These are phyloP conservation scores for Pichia gijzeniarum DNA, from an alignment of 805 yeast species.

Conservation along the genomic window DNA sequence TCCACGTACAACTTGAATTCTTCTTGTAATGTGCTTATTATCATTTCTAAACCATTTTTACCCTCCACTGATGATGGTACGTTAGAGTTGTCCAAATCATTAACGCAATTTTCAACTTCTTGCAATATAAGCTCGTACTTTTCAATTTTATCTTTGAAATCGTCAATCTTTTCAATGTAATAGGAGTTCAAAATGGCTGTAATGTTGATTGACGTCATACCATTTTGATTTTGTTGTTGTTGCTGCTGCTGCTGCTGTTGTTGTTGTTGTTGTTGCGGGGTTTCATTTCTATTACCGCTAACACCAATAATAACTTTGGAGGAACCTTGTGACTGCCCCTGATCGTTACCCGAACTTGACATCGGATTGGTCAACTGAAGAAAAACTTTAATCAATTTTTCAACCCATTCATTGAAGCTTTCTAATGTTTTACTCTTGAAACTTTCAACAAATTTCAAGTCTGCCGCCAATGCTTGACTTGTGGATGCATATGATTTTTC, in stretches of 20 bases:
- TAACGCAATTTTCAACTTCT: conserved; percentile 57
- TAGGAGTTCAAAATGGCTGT: conserved; percentile 45
- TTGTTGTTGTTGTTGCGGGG: conserved; percentile 10
- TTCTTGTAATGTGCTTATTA: conserved; percentile 56
- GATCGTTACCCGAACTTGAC: conserved; percentile 21
- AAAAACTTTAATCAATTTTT: conserved; percentile 31
- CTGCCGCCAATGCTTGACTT: conserved; percentile 53
- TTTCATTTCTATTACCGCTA: conserved; percentile 25
- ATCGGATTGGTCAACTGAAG: conserved; percentile 32
- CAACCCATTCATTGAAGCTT: conserved; percentile 34
- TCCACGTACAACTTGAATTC: conserved; percentile 71
- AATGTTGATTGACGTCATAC: conserved; percentile 37
- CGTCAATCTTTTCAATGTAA: conserved; percentile 40
- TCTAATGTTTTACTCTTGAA: conserved; percentile 37
- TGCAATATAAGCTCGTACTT: conserved; percentile 41
- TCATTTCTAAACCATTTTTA: conserved; percentile 39
- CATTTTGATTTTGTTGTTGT: conserved; percentile 15
- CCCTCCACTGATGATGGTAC: conserved; percentile 17
- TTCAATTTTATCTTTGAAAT: conserved; percentile 39
- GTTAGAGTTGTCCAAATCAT: conserved; percentile 46
- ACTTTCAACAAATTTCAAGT: conserved; percentile 38
- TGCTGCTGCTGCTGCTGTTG: conserved; percentile 21
- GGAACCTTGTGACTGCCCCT: conserved; percentile 18
- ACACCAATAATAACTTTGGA: conserved; percentile 27
- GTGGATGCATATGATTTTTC: conserved; percentile 56